These are phyloP conservation scores for Pseudopyricularia javanii DNA, from an alignment of 2,329 filamentous ascomycete species.

Conservation along the genomic window DNA sequence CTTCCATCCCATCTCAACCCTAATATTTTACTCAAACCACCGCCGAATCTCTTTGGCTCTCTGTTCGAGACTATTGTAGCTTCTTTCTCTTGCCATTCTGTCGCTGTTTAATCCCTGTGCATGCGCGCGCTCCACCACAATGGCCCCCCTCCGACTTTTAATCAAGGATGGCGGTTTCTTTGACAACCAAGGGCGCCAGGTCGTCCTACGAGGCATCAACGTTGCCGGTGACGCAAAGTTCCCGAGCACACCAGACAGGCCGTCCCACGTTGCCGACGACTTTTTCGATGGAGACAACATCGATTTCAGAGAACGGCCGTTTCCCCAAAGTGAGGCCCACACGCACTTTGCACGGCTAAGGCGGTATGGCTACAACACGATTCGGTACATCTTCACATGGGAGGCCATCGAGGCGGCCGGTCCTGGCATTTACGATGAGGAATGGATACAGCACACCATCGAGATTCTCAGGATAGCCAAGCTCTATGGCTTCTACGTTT, in stretches of 20 bases:
- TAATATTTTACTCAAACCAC: too few species aligned
- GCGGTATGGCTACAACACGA: slow-evolving; percentile 89
- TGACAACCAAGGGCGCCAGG: slow-evolving; percentile 69
- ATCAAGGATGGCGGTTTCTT: slow-evolving; percentile 82
- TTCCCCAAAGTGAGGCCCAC: slow-evolving; percentile 70
- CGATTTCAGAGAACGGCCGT: slow-evolving; percentile 78
- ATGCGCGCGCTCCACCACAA: slow-evolving; percentile 21
- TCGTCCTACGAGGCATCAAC: slow-evolving; percentile 88
- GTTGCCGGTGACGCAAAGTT: slow-evolving; percentile 84
- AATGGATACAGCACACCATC: slow-evolving; percentile 86
- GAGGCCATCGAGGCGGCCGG: slow-evolving; percentile 93
- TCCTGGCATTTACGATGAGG: slow-evolving; percentile 85
- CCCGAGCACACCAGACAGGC: slow-evolving; percentile 67
- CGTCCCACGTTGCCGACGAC: slow-evolving; percentile 62
- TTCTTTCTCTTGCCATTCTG: neutral
- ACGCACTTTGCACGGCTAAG: slow-evolving; percentile 76
- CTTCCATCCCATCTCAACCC: neutral
- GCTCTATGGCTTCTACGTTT: slow-evolving; percentile 86
- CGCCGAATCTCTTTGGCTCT: neutral
- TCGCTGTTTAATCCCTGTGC: neutral
- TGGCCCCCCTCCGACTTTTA: slow-evolving; percentile 64
- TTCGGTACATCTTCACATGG: slow-evolving; percentile 96
- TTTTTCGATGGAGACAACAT: slow-evolving; percentile 94
- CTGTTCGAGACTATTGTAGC: neutral
- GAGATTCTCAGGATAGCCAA: slow-evolving; percentile 73